These are phyloP conservation scores for Rubia tinctorum DNA, from an alignment of 305 asterid genomes.

Conservation along the genomic window DNA sequence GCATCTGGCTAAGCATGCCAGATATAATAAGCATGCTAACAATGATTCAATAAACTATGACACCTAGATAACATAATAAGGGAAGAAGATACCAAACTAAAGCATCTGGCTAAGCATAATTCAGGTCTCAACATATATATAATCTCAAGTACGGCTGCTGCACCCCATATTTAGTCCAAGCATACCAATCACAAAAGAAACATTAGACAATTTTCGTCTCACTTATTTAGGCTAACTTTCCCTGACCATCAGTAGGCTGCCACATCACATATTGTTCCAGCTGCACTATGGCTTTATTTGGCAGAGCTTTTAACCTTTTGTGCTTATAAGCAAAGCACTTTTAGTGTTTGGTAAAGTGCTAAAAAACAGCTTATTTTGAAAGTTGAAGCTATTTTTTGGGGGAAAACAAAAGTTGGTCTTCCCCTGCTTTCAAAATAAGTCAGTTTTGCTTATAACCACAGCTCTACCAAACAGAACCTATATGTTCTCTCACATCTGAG, in stretches of 20 bases:
- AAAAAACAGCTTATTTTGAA: no score
- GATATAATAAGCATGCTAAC: not conserved
- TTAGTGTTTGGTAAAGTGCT: no score
- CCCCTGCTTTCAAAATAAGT: no score
- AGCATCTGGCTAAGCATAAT: not conserved
- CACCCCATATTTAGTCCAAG: not conserved
- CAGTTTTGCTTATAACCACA: no score
- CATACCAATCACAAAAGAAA: not conserved
- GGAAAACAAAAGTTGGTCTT: no score
- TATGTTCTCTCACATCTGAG: not conserved
- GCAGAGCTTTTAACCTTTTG: no score
- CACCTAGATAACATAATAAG: not conserved
- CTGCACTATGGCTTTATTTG: no score
- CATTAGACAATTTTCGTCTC: not conserved
- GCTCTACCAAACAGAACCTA: no score
- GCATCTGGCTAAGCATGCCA: not conserved
- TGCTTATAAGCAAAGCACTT: no score
- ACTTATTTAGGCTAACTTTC: not conserved
- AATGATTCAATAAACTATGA: not conserved
- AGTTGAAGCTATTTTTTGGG: no score
- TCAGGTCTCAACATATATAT: constrained; percentile 2
- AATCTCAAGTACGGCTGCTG: not conserved
- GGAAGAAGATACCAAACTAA: not conserved
- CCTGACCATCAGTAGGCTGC: not conserved
- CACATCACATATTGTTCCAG: not conserved